Base-by-base conservation (phyloP, 2,329 filamentous ascomycete species). In the Harringtonia aguacate region DNA sequence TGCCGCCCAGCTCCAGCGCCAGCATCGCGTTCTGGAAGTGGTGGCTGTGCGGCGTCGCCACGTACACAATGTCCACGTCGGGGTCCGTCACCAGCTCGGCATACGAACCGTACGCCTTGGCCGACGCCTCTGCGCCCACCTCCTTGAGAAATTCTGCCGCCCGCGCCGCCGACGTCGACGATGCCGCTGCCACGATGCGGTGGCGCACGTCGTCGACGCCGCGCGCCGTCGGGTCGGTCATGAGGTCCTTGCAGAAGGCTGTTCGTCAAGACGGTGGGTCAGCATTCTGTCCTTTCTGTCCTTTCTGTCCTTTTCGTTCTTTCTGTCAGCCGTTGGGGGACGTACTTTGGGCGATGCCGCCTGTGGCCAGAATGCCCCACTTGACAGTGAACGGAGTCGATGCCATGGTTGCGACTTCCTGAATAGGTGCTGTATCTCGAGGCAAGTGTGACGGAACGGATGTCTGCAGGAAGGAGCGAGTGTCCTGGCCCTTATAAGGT, bases 1-100 rank as follows among this genome's bases (percentile, higher is more conserved):
- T 95, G 56, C 86, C 84, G 46, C 48, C 48, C 8, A 84, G 84
- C 52, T 86, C 75, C 33, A 95, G 71, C 36, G 81, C 84, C n/a
- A 94, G 74, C 77, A 88, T 86, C 50, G 79, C 76, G 64, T 95
- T 90, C 61, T 94, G 86, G 68, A 89, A 94, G 68, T 95, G 88
- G 62, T 94, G 88, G 55, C 84, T 89, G 67, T 94, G 88, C 15
- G 88, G 88, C 4, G 88, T 94, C 21, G 86, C 87, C 45, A 95
- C 77, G 62, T 94, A 95, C 64, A 95, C 66, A 54, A 94, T 85
- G 61, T 94, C 85, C 52, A 94, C 75, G 55, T 86, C 75, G 8
- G 81, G 68, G 59, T 94, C 86, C 41, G 75, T 73, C 22, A 90
- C 86, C 24, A 95, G 75, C 59, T 88, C 84, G 49, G 80, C 73